Base-by-base conservation (phyloP, 768 basidiomycete genomes). In the Boletus tomentosulus region DNA sequence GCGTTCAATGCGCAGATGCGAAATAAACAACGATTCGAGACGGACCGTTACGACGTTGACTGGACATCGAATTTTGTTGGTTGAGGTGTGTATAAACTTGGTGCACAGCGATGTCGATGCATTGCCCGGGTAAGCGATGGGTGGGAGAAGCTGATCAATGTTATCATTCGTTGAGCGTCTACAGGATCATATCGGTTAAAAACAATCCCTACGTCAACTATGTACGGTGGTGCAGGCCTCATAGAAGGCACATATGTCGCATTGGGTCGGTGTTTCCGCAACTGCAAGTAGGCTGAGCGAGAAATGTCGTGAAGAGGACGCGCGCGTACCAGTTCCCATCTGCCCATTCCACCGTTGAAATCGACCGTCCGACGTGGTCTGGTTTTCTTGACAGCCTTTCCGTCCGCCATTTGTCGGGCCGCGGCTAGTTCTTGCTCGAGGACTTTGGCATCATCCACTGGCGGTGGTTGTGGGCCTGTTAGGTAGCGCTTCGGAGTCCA, bases 51-150 rank as follows among this genome's bases (percentile, higher is more conserved):
- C 96, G 31, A 93, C 89, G 62, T 98, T 95, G 43, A 98, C 94
- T 0, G 97, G 95, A 76, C 93, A 97, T 50, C 94, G 81, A 57
- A 98, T 92, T 72, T 99, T 99, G 78, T 99, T 99, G 39, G 94
- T 98, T 15, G 95, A 97, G 0, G 96, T 98, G 69, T 99, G 97
- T 10, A 98, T 87, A 61, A 97, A 98, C 68, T 97, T 95, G 42
- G 95, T 95, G 68, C 95, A 98, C 51, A 98, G 75, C 0, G 96
- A 98, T 0, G 92, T 96, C 6, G 95, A 92, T 4, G 88, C 79
- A 68, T 98, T 98, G 50, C 85, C 82, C 15, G 89, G 86, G 70
- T 98, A 98, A 28, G 93, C 95, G 69, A 87, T 85, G 1, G 97
- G 88, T 1, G 95, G 96, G 45, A 98, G 76, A n/a, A 98, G 79